Evolutionary conservation across 768 basidiomycete genomes (phyloP), one percentile per base, ranked within the genome.

Genomic region (Butyriboletus loyo): DNA sequence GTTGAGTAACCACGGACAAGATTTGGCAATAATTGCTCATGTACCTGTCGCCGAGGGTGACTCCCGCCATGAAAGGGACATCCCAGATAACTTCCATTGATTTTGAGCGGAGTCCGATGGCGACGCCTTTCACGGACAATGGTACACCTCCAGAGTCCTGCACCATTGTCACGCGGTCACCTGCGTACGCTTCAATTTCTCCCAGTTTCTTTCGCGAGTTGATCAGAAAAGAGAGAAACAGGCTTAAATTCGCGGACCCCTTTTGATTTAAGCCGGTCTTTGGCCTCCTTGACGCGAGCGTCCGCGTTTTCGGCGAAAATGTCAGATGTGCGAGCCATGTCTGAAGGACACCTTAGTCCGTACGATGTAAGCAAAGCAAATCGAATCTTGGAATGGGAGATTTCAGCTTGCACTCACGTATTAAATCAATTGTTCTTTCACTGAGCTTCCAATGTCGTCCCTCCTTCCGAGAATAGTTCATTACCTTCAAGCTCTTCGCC

Each of bases 1-100:
- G 30, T 30, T 50, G 35, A 52, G 34, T 31, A 11, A 45, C 28
- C 40, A 5, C 9, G 11, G n/a, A 24, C 10, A n/a, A 41, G 8
- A 11, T 28, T 10, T 27, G 4, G 17, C 19, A 22, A 24, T 2
- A 24, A 42, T 10, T 14, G 34, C 15, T 27, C 27, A 37, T 32
- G 63, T 61, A 92, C 89, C 94, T 78, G 62, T 90, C 91, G 4
- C 85, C 84, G 11, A 98, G 74, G 0, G 90, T 97, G 3, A 81
- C 78, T 7, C 97, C 97, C 21, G 92, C 85, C 83, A 99, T 91
- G 72, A 99, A 98, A 1, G 92, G 80, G 22, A 88, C 86, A 67
- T 99, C 97, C 91, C 97, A 98, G 0, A 96, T 81, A 22, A 98
- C 88, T 67, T 98, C 97, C 81, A 98, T 88, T 4, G 87, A 83